Evolutionary conservation across 179 eudicot genomes (phyloP).

Genomic region (Corrigiola litoralis): DNA sequence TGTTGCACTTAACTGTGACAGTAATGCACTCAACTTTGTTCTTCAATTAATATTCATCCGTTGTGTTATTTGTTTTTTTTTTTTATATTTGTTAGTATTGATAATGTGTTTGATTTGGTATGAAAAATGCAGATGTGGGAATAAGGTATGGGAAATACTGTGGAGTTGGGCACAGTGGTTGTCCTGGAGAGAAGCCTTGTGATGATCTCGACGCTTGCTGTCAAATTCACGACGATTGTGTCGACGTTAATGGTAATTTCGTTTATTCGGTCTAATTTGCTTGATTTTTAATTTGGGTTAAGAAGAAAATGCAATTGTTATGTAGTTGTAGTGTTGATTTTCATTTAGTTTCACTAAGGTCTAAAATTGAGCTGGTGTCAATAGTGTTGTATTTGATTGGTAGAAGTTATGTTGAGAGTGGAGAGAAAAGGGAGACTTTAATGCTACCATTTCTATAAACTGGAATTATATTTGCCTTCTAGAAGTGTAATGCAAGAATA

Average conservation of each 20-base stretch:
- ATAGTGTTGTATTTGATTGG: not conserved
- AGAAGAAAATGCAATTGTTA: not conserved
- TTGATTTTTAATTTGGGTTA: not conserved
- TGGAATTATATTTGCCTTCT: too few relatives aligned
- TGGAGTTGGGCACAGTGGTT: slow-evolving; percentile 92
- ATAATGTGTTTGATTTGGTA: not conserved
- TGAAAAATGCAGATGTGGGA: slow-evolving; percentile 27
- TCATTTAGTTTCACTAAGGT: not conserved
- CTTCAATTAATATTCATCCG: not conserved
- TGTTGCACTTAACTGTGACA: slow-evolving; percentile 23
- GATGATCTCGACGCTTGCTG: slow-evolving; percentile 95
- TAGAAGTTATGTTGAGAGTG: too few relatives aligned
- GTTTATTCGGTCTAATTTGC: not conserved
- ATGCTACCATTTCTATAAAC: too few relatives aligned
- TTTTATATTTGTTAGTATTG: not conserved
- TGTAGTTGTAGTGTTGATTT: not conserved
- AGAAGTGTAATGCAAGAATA: too few relatives aligned
- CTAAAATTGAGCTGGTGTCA: not conserved
- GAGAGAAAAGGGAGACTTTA: not conserved
- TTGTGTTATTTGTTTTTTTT: not conserved
- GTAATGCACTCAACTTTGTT: slow-evolving; percentile 1
- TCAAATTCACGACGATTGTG: slow-evolving; percentile 76
- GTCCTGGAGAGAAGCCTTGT: slow-evolving; percentile 88
- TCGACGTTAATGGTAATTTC: slow-evolving; percentile 22
- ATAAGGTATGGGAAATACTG: slow-evolving; percentile 77